These are phyloP conservation scores for Pseudognaphalium luteoalbum DNA, from an alignment of 129 eudicot species.

Conservation along the genomic window DNA sequence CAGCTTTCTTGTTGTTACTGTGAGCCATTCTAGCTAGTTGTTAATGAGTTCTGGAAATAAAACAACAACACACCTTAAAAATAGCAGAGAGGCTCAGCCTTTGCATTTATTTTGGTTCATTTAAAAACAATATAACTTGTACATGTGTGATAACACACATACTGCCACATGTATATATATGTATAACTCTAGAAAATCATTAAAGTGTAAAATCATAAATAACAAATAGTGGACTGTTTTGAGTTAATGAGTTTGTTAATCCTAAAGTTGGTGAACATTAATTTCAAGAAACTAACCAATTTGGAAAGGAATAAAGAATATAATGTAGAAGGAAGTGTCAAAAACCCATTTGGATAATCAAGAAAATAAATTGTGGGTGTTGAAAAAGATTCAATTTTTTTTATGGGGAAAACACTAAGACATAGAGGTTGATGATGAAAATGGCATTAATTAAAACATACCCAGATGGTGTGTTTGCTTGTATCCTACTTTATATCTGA, in stretches of 20 bases:
- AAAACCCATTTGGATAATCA: conserved; percentile 16
- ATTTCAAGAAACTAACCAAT: neutral
- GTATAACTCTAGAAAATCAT: neutral
- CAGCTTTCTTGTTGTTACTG: conserved; percentile 36
- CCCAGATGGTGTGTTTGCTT: conserved; percentile 10
- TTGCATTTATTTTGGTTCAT: conserved; percentile 14
- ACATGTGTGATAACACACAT: neutral
- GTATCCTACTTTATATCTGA: conserved; percentile 3
- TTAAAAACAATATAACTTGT: neutral
- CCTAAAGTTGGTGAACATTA: neutral
- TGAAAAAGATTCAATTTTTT: neutral
- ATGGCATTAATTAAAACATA: conserved; percentile 18
- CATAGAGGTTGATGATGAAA: conserved; percentile 23
- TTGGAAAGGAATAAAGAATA: neutral
- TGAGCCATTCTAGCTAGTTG: conserved; percentile 37
- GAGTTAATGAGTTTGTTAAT: too few species aligned
- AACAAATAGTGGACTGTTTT: neutral
- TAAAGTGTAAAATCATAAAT: neutral
- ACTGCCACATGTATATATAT: neutral
- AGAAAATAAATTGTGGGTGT: neutral
- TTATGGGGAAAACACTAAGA: neutral
- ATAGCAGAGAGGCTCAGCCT: neutral
- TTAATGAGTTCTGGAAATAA: neutral
- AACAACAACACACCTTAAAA: neutral
- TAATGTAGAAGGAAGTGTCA: neutral